These are phyloP conservation scores for Magnolia kwangsiensis DNA, from an alignment of 164 flowering plant genomes.

Conservation along the genomic window DNA sequence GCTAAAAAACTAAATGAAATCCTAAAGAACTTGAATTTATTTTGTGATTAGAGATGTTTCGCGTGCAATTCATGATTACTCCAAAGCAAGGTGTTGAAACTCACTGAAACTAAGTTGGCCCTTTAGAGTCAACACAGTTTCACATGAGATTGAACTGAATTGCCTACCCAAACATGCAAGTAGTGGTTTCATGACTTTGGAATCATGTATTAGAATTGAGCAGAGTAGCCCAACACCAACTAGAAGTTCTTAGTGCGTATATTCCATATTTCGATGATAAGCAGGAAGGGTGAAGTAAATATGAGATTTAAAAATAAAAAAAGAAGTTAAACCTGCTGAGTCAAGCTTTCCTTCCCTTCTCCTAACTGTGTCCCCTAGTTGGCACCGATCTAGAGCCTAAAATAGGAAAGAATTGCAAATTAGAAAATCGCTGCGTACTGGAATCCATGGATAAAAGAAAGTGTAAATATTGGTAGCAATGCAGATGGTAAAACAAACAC, in stretches of 20 bases:
- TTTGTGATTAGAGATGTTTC: too few species aligned
- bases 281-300: background rate
- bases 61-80: too few species aligned
- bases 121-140: too few species aligned
- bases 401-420: constrained; percentile 5
- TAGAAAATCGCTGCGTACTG: background rate
- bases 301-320: background rate
- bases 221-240: too few species aligned
- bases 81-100: too few species aligned
- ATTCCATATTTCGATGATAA: background rate
- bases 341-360: constrained; percentile 33
- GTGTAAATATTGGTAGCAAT: background rate
- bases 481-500: background rate
- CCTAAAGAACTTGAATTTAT: too few species aligned
- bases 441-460: background rate
- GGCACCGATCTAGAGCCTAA: constrained; percentile 43
- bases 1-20: too few species aligned
- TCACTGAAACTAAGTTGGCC: too few species aligned
- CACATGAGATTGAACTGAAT: too few species aligned
- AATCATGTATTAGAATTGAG: too few species aligned
- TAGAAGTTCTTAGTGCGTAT: background rate
- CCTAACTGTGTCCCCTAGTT: constrained; percentile 37
- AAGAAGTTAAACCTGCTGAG: constrained; percentile 28
- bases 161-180: too few species aligned
- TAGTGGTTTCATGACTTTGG: too few species aligned